Base-by-base conservation (phyloP, 257 asterid species). In the Paulownia fortunei region DNA sequence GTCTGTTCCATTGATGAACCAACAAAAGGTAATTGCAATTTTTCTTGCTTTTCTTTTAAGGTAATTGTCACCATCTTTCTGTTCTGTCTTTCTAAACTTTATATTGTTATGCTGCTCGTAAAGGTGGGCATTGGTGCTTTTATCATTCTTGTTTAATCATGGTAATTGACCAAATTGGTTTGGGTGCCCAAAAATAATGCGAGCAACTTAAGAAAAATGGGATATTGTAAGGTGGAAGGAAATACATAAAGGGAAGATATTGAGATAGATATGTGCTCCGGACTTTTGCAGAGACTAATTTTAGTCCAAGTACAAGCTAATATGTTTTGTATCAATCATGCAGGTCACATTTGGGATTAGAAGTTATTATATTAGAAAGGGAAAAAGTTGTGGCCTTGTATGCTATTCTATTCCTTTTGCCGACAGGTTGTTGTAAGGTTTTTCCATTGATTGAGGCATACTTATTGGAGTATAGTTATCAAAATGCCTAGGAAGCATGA, bases 11-110 rank as follows among this genome's bases (percentile, higher is more conserved):
- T 30, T 36, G 46, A 39, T 65, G 64, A 63, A 58, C 47, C 56
- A 36, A n/a, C 36, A 26, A 37, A 73, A 73, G 80, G 83, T 74
- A 44, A 56, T 5, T 27, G 78, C 30, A 49, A 15, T 1, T 16
- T 55, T 16, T 34, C 11, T 2, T 66, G 54, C 34, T 65, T 73
- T 73, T 21, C 27, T 19, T 72, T 60, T n/a, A 39, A 30, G 63
- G 12, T 63, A 19, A 8, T 10, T 7, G 10, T 63, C 13, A 6
- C 41, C 23, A 13, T 15, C 6, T 66, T 30, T 19, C n/a, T 46
- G 5, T 47, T 47, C 0, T 8, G 7, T 46, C 27, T 46, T 11
- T 11, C 44, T 15, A 11, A 26, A 16, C 19, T 11, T 41, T n/a
- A 36, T 55, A 55, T 34, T 8, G 18, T 55, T 11, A 26, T 77